Evolutionary conservation across 202 grass and related monocot genomes (phyloP), one percentile per base, ranked within the genome.

Genomic region (Elaeis oleifera): DNA sequence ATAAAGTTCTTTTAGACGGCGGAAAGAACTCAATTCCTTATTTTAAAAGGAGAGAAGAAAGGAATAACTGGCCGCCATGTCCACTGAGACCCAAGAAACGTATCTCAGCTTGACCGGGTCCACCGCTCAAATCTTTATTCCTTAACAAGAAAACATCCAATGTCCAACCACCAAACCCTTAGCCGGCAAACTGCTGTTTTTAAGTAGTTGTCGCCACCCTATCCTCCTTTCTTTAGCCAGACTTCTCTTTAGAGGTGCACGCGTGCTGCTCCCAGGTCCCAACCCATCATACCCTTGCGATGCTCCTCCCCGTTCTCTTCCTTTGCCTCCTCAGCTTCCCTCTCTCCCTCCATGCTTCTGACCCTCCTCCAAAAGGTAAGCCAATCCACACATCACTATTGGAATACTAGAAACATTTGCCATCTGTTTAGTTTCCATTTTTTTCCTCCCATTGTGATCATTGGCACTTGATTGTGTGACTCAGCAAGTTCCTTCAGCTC

Each of bases 11-110:
- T 39, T 39, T 39, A 39, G 36, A 39, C 8, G 36, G 8, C 13
- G 36, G 36, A 39, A 39, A 39, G 9, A 20, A 31, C 16, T 32
- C 4, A 31, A 71, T 53, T 24, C 14, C 21, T 54, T 23, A 55
- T 60, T 17, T 23, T 7, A 49, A 60, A 54, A 53, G 53, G 61
- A 77, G 63, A 66, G 76, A 86, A 83, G 87, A 77, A 95, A 95
- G 80, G 86, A 82, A 95, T 85, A 84, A 89, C 73, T 60, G 58
- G n/a, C 61, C 58, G 69, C 59, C 74, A 71, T 59, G 75, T 78
- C 71, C 59, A 32, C 22, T 74, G 63, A 24, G 32, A 83, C 16
- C 5, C 75, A 78, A 75, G 83, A 74, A 84, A 90, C 87, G 83
- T 84, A 87, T 83, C 54, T 32, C 62, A 63, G 56, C 72, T 39